A percentile compares a stretch with the other conserved stretches of the same genome.
Evolutionary conservation across 176 grass and related monocot species (phyloP).

Genomic region (Oropetium thomaeum): DNA sequence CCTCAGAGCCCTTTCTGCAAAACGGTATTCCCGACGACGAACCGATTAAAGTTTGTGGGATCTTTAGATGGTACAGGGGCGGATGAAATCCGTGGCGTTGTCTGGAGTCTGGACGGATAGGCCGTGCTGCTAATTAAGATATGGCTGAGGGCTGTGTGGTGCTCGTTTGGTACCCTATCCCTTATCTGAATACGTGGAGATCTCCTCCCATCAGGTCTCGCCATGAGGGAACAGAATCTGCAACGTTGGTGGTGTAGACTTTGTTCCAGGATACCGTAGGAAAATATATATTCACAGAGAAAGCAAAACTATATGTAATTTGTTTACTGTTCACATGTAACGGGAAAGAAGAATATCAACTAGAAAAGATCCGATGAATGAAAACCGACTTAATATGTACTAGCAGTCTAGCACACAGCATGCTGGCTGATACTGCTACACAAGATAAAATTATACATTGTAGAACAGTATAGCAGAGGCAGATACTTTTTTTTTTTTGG

Average conservation of each 20-base stretch:
- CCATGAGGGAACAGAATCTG: slow-evolving; percentile 26
- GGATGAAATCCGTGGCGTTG: slow-evolving; percentile 4
- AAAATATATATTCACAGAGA: neutral
- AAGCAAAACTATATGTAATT: neutral
- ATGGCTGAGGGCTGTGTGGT: slow-evolving; percentile 35
- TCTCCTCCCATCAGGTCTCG: neutral
- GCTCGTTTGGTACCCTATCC: slow-evolving; percentile 36
- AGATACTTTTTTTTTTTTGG: too few relatives aligned
- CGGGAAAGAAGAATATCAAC: neutral
- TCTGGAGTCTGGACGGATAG: neutral
- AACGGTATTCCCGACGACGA: neutral
- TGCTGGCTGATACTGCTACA: too few relatives aligned
- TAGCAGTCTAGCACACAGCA: neutral
- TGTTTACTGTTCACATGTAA: neutral
- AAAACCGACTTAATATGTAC: too few relatives aligned
- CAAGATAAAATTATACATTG: too few relatives aligned
- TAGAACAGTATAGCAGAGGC: too few relatives aligned
- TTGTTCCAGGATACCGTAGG: neutral
- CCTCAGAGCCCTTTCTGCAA: neutral
- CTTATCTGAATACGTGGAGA: slow-evolving; percentile 40
- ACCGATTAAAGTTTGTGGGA: slow-evolving; percentile 23
- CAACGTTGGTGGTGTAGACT: neutral
- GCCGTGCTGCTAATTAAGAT: slow-evolving; percentile 27
- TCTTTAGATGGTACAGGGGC: slow-evolving; percentile 11
- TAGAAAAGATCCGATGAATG: too few relatives aligned